Evolutionary conservation across 305 asterid species (phyloP).

Genomic region (Caryopteris hybrid): DNA sequence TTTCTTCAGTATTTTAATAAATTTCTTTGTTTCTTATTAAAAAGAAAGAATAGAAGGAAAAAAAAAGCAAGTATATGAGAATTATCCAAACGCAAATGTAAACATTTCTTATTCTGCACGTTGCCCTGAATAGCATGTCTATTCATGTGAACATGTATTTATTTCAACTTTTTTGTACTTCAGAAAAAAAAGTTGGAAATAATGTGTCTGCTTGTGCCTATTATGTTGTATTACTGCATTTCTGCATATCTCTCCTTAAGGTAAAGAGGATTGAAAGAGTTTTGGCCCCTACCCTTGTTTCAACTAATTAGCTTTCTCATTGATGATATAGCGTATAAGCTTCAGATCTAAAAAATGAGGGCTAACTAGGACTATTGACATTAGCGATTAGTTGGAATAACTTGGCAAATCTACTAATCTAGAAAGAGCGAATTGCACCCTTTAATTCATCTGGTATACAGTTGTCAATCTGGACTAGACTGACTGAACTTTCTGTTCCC

Average conservation of each 20-base stretch:
- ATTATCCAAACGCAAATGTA: background rate
- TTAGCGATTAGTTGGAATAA: conserved; percentile 5
- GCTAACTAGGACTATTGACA: background rate
- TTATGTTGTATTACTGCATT: background rate
- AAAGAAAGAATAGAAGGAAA: no score
- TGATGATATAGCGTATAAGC: background rate
- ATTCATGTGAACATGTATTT: background rate
- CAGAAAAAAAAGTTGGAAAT: background rate
- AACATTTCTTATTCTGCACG: background rate
- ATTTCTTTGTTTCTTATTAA: no score
- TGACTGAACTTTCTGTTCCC: background rate
- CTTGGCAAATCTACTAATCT: background rate
- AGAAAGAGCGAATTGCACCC: background rate
- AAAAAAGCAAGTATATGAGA: background rate
- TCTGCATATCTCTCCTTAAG: background rate
- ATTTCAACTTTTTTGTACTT: background rate
- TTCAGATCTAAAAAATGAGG: background rate
- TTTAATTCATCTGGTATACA: background rate
- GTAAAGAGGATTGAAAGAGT: background rate
- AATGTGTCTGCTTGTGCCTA: background rate
- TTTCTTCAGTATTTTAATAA: no score
- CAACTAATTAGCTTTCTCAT: background rate
- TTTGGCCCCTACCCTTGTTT: background rate
- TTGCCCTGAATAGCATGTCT: background rate
- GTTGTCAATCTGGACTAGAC: background rate